Evolutionary conservation across 140 eudicot genomes (phyloP).

Genomic region (Ambrosia hybrid): DNA sequence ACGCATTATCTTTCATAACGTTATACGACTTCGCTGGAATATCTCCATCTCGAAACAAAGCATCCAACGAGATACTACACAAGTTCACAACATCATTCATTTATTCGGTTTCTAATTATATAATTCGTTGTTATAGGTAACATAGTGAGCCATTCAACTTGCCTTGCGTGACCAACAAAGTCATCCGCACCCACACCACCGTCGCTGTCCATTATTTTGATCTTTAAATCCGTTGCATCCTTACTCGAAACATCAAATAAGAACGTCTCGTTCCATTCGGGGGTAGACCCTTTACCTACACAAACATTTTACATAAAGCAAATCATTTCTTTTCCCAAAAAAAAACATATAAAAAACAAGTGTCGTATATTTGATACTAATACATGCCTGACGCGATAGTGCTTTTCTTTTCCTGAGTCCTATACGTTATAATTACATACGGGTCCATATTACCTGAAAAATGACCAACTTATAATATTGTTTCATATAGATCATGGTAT

Average conservation of each 20-base stretch:
- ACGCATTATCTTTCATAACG: constrained; percentile 57
- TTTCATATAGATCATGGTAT: background rate
- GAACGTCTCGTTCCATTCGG: constrained; percentile 78
- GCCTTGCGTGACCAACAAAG: constrained; percentile 69
- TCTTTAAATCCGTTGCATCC: constrained; percentile 36
- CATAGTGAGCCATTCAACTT: constrained; percentile 24
- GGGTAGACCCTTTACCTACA: constrained; percentile 64
- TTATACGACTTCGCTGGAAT: constrained; percentile 56
- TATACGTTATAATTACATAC: constrained; percentile 55
- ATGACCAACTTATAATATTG: background rate
- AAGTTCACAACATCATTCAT: constrained; percentile 1
- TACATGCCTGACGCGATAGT: constrained; percentile 59
- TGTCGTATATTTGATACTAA: no score
- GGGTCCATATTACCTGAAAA: constrained; percentile 66
- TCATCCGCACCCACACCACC: constrained; percentile 47
- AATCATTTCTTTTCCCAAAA: background rate
- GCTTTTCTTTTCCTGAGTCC: constrained; percentile 73
- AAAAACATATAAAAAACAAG: no score
- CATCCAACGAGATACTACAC: constrained; percentile 49
- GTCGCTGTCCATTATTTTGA: constrained; percentile 67
- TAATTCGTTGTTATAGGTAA: background rate
- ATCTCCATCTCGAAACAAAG: constrained; percentile 52
- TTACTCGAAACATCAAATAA: constrained; percentile 45
- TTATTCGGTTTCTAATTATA: background rate
- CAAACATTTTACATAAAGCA: constrained; percentile 1